Evolutionary conservation across 139 green algal species (phyloP).

Genomic region (Desmodesmus armatus): DNA sequence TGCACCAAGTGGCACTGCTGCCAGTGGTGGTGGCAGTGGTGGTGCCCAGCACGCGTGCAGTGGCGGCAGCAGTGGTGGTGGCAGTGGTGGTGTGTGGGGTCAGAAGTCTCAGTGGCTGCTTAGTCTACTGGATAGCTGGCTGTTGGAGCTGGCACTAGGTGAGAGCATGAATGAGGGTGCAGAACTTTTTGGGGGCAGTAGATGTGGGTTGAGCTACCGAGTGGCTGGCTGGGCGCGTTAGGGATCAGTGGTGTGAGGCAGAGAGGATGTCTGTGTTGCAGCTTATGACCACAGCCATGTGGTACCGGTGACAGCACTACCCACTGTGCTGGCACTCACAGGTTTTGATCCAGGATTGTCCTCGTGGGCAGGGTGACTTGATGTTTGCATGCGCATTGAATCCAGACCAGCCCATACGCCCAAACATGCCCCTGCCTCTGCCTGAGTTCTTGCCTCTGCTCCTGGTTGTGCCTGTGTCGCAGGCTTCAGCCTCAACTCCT

Average conservation of each 20-base stretch:
- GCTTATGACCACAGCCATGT: too few species aligned
- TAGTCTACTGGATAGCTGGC: not conserved
- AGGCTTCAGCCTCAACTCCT: not conserved
- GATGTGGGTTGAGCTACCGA: not conserved
- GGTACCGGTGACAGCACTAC: not conserved
- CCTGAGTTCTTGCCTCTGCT: not conserved
- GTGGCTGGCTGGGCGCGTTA: not conserved
- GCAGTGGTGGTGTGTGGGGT: not conserved
- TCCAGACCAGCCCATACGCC: too few species aligned
- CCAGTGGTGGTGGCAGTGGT: not conserved
- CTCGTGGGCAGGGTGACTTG: too few species aligned
- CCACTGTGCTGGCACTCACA: not conserved
- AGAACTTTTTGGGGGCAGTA: not conserved
- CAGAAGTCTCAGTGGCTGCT: not conserved
- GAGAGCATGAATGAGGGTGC: not conserved
- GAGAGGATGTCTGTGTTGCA: not conserved
- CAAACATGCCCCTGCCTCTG: too few species aligned
- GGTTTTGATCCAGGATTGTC: too few species aligned
- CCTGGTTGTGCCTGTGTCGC: not conserved
- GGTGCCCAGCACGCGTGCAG: not conserved
- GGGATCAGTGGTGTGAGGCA: not conserved
- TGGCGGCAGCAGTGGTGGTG: not conserved
- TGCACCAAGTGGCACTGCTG: conserved; percentile 16
- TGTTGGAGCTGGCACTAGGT: conserved; percentile 20
- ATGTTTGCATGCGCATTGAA: too few species aligned